Percentiles rank a stretch among this genome's conserved stretches.
Conservation (phyloP, 306 rosid species). For the Sesbania bispinosa region DNA sequence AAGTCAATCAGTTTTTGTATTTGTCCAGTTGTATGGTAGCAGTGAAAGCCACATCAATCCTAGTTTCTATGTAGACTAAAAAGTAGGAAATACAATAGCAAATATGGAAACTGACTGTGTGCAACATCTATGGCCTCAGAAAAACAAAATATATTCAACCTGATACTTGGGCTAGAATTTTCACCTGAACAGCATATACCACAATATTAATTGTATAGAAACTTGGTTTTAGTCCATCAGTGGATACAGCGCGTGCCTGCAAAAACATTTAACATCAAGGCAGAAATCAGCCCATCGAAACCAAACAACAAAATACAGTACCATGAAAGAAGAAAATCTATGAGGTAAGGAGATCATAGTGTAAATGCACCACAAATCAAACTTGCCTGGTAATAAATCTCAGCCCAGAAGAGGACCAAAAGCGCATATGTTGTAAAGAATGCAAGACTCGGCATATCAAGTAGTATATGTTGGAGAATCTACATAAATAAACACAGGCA, state of each 20-base stretch:
- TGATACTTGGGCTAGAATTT: slow-evolving; percentile 22
- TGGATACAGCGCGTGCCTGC: slow-evolving; percentile 94
- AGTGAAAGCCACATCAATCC: not conserved
- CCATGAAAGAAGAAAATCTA: not conserved
- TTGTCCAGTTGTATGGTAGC: not conserved
- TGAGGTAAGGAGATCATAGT: not conserved
- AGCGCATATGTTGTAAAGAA: slow-evolving; percentile 94
- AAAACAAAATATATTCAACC: not conserved
- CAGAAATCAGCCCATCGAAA: not conserved
- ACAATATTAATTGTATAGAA: slow-evolving; percentile 67
- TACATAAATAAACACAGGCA: slow-evolving; percentile 27
- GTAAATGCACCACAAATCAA: not conserved
- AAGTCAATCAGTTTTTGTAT: not conserved
- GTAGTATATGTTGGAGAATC: slow-evolving; percentile 77
- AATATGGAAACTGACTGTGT: no score
- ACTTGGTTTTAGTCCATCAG: slow-evolving; percentile 90
- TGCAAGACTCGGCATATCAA: slow-evolving; percentile 88
- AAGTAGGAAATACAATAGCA: no score
- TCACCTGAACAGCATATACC: slow-evolving; percentile 91
- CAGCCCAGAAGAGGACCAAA: slow-evolving; percentile 94
- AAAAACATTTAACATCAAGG: slow-evolving; percentile 21
- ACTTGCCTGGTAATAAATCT: slow-evolving; percentile 93
- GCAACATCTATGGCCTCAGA: slow-evolving; percentile 23
- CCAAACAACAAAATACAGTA: not conserved
- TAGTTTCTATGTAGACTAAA: not conserved